Percentiles rank a stretch among this genome's conserved stretches.
Conservation (phyloP, 331 rosid species). For the Arachis monticola region DNA sequence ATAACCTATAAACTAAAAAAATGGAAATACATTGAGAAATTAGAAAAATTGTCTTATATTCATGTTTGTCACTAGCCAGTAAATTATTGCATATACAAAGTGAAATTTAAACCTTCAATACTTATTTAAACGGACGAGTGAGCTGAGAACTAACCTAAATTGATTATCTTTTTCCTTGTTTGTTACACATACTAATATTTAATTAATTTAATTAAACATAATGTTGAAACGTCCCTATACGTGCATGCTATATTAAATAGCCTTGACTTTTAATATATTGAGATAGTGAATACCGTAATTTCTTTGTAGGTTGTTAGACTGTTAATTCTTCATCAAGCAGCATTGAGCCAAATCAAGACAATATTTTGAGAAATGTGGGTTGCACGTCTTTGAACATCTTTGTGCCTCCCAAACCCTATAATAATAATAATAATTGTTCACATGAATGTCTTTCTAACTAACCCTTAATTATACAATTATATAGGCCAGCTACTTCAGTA, state of each 20-base stretch:
- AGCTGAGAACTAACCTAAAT: too few species aligned
- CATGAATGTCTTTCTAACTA: slow-evolving; percentile 40
- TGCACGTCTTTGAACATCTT: slow-evolving; percentile 51
- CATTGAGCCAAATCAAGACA: slow-evolving; percentile 36
- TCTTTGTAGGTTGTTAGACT: not conserved
- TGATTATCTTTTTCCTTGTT: not conserved
- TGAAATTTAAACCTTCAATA: too few species aligned
- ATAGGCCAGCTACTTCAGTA: slow-evolving; percentile 35
- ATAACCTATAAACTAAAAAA: too few species aligned
- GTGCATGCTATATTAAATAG: slow-evolving; percentile 2
- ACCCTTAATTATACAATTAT: slow-evolving; percentile 36
- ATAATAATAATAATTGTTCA: slow-evolving; percentile 38
- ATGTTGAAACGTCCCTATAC: not conserved
- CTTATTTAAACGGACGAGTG: too few species aligned
- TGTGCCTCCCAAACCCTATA: not conserved
- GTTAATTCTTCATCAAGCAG: slow-evolving; percentile 20
- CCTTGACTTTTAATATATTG: slow-evolving; percentile 7
- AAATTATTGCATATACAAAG: too few species aligned
- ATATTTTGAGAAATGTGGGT: slow-evolving; percentile 33
- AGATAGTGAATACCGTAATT: slow-evolving; percentile 13
- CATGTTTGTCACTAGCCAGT: too few species aligned
- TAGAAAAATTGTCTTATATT: too few species aligned
- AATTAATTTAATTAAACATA: not conserved
- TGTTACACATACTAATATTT: not conserved
- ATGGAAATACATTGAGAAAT: too few species aligned